phyloP scores from a whole-genome alignment of 495 filamentous ascomycete species.

The Extremus antarcticus region DNA sequence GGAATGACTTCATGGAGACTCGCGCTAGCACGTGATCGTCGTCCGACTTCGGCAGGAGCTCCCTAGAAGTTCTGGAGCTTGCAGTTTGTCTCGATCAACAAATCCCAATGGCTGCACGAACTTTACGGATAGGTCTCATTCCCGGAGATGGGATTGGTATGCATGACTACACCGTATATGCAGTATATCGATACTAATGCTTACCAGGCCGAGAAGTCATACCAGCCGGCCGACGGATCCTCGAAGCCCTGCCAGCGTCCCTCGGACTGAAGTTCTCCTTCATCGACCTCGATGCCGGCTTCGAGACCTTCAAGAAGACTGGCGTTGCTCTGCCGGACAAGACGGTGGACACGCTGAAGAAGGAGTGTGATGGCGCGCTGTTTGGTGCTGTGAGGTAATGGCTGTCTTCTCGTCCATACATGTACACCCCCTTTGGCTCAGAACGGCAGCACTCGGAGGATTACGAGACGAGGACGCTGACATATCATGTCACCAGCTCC shows the following conservation, averaged over 20 bases:
- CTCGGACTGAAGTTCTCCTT: slow-evolving; percentile 88
- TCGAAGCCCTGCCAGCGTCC: slow-evolving; percentile 77
- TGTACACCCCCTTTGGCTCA: background rate
- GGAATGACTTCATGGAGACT: background rate
- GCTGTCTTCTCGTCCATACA: background rate
- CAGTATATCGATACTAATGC: background rate
- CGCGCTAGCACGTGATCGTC: too few species aligned
- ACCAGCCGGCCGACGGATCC: slow-evolving; percentile 78
- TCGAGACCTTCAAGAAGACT: slow-evolving; percentile 79
- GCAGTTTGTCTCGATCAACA: too few species aligned
- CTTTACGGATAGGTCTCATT: slow-evolving; percentile 54
- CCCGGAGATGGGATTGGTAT: slow-evolving; percentile 86
- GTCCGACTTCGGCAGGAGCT: too few species aligned
- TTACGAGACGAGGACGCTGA: background rate
- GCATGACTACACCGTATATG: background rate
- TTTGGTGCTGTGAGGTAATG: slow-evolving; percentile 80
- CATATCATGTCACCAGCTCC: slow-evolving; percentile 39
- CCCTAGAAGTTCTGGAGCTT: too few species aligned
- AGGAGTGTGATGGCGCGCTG: slow-evolving; percentile 88
- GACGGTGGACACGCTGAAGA: slow-evolving; percentile 73
- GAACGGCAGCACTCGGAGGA: too few species aligned
- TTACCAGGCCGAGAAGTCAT: slow-evolving; percentile 73
- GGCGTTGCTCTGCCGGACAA: slow-evolving; percentile 79
- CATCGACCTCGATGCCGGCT: slow-evolving; percentile 82
- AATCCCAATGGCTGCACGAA: slow-evolving; percentile 17